Conservation (phyloP, 1,284 basidiomycete species). For the Thelephora terrestris region DNA sequence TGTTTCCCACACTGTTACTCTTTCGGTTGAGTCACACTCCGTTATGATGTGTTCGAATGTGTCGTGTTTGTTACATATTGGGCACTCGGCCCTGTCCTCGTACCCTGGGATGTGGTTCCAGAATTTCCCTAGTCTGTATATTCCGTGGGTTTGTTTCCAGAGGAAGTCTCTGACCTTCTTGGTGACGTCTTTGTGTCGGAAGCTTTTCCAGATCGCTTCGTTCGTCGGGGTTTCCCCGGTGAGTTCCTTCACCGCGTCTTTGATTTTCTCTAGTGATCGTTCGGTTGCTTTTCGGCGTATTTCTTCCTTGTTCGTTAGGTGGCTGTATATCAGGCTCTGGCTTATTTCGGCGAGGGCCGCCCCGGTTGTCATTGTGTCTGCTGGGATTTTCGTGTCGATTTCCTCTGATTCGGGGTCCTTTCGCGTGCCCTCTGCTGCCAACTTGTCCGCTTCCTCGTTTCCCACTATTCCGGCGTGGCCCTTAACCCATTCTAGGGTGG, state of each 20-base stretch:
- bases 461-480: slow-evolving; percentile 13
- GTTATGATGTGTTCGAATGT: too few relatives aligned
- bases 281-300: neutral
- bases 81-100: too few relatives aligned
- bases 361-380: slow-evolving; percentile 1
- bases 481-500: slow-evolving; percentile 1
- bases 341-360: neutral
- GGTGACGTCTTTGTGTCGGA: neutral
- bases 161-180: neutral
- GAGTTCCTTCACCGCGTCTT: neutral
- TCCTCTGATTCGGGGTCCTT: too few relatives aligned
- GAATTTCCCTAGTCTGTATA: neutral
- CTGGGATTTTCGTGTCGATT: too few relatives aligned
- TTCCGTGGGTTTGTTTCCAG: neutral
- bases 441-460: slow-evolving; percentile 12
- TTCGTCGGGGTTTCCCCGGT: neutral
- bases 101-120: neutral
- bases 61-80: too few relatives aligned
- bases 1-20: too few relatives aligned
- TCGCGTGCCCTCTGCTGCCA: slow-evolving; percentile 11
- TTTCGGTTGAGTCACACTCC: too few relatives aligned
- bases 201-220: too few relatives aligned
- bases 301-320: too few relatives aligned
- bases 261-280: neutral
- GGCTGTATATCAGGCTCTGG: neutral